A percentile compares a stretch with the other conserved stretches of the same genome.
Conservation (phyloP, 2,329 filamentous ascomycete genomes). For the Trematosphaeria pertusa region DNA sequence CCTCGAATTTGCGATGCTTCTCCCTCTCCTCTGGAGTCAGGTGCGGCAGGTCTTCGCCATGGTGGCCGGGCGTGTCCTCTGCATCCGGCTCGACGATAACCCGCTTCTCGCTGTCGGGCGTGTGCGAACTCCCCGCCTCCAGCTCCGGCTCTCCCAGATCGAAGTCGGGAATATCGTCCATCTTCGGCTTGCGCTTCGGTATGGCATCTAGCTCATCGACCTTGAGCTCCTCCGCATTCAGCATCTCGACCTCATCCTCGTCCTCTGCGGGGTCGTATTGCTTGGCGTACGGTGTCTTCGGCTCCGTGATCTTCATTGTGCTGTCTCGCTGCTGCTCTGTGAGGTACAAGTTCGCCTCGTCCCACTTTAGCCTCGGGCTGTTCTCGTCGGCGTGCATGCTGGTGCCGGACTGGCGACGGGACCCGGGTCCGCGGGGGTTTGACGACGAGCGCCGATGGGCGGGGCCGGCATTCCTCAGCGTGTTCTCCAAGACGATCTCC, state of each 20-base stretch:
- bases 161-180: constrained; percentile 86
- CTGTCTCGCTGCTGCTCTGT: constrained; percentile 94
- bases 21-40: constrained; percentile 74
- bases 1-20: constrained; percentile 92
- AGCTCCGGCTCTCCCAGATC: constrained; percentile 89
- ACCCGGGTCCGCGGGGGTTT: constrained; percentile 68
- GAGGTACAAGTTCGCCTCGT: constrained; percentile 96
- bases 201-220: constrained; percentile 71
- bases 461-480: constrained; percentile 84
- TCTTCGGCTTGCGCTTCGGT: constrained; percentile 56
- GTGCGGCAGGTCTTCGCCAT: constrained; percentile 65
- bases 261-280: constrained; percentile 92
- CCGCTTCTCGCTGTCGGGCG: constrained; percentile 68
- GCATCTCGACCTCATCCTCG: constrained; percentile 70
- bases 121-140: constrained; percentile 48
- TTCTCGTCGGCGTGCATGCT: constrained; percentile 62
- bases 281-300: constrained; percentile 94
- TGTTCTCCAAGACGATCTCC: constrained; percentile 93
- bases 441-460: constrained; percentile 85
- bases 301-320: constrained; percentile 99
- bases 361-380: constrained; percentile 89
- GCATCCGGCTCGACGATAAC: constrained; percentile 75
- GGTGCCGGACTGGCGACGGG: constrained; percentile 72
- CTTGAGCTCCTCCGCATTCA: constrained; percentile 74
- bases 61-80: constrained; percentile 51